Base-by-base conservation (phyloP, 2,329 filamentous ascomycete species). In the Mycocentrospora acerina region DNA sequence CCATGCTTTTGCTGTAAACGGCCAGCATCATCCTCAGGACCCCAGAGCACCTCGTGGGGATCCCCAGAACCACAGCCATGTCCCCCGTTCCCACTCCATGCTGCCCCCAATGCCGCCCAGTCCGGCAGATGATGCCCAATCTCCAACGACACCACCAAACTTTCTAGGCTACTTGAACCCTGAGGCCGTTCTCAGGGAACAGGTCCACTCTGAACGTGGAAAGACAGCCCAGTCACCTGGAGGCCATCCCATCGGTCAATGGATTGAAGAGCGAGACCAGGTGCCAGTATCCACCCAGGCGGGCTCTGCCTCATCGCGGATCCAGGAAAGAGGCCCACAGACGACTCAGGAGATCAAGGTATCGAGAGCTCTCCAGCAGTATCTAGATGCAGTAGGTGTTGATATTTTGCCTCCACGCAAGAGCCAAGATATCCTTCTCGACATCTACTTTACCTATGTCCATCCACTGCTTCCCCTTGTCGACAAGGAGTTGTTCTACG, bases 381-480 rank as follows among this genome's bases (percentile, higher is more conserved):
- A 69, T 40, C 53, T 69, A 32, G 62, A 68, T 41, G 63, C 64
- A 31, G 59, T 67, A 40, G 59, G 61, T 35, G 59, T 67, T 22
- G 44, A 57, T 5, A 59, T 62, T 38, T 51, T 66, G 27, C 67
- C 61, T 25, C 67, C 57, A 38, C 60, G 52, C 16, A 61, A 42
- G 51, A 55, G 60, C 48, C 67, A 66, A 40, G 49, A 68, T 31
- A 57, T 58, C 4, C 53, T 76, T 4, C 56, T 74, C 12, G 62
- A 72, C 30, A 67, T 75, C 8, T 76, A 73, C 52, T 73, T 75
- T 36, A 44, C 48, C 24, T 71, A 67, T 36, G 60, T 76, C 2
- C 70, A 76, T 34, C 71, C 71, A 14, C 54, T 76, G 4, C 61
- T 76, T 4, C 73, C 73, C 3, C 57, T 76, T 2, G 61, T 76